A percentile compares a stretch with the other conserved stretches of the same genome.
phyloP scores from a whole-genome alignment of 2,329 filamentous ascomycete genomes.

The Hirsutella rhossiliensis region DNA sequence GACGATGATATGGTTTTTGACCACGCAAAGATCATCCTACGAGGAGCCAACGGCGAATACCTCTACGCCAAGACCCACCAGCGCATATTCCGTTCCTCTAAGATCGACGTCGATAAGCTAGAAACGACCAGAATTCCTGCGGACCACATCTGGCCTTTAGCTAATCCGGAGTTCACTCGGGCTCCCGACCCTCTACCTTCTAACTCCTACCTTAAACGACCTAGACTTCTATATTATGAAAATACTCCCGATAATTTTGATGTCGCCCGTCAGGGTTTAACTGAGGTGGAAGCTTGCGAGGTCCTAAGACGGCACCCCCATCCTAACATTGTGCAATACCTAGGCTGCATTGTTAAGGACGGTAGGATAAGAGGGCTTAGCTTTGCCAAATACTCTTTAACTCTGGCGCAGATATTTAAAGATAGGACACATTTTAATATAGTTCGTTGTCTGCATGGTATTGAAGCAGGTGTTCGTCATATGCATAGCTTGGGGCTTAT shows the following conservation, averaged over 20 bases:
- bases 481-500: not conserved
- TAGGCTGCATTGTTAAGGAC: not conserved
- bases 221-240: not conserved
- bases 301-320: not conserved
- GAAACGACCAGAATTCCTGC: not conserved
- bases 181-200: slow-evolving; percentile 1
- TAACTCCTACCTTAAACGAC: not conserved
- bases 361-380: slow-evolving; percentile 1
- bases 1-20: not conserved
- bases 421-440: not conserved
- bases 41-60: not conserved
- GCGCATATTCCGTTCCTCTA: not conserved
- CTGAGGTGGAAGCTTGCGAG: slow-evolving; percentile 1
- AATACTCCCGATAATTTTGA: not conserved
- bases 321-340: slow-evolving; percentile 1
- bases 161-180: not conserved
- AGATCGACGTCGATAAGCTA: not conserved
- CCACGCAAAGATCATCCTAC: slow-evolving; percentile 1
- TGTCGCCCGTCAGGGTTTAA: not conserved
- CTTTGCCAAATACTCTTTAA: slow-evolving; percentile 1
- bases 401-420: not conserved
- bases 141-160: not conserved
- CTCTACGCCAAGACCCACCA: not conserved
- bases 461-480: slow-evolving; percentile 1
- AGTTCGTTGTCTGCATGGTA: not conserved